phyloP scores from a whole-genome alignment of 2,329 filamentous ascomycete genomes.

The Exutisphaerella laricina region DNA sequence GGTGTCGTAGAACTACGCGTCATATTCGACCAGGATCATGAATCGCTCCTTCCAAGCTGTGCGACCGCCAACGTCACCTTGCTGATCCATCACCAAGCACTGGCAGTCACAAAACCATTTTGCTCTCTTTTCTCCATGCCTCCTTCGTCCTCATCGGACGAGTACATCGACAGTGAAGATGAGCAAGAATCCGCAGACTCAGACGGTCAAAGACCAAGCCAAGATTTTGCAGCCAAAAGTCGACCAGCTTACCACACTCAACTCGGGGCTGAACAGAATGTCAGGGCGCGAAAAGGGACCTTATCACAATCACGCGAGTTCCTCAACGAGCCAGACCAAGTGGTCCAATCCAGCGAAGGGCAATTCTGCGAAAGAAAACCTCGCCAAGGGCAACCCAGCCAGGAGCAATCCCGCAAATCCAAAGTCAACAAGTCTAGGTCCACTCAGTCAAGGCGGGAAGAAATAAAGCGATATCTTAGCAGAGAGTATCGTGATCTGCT shows the following conservation, averaged over 20 bases:
- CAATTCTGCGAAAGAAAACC: slow-evolving; percentile 11
- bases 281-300: slow-evolving; percentile 7
- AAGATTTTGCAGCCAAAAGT: slow-evolving; percentile 7
- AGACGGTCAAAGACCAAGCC: slow-evolving; percentile 12
- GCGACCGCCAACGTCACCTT: slow-evolving; percentile 1
- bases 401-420: slow-evolving; percentile 7
- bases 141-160: slow-evolving; percentile 4
- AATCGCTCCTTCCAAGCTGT: too few relatives aligned
- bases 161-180: slow-evolving; percentile 11
- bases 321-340: slow-evolving; percentile 11
- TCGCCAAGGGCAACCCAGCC: slow-evolving; percentile 10
- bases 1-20: too few relatives aligned
- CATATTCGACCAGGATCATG: too few relatives aligned
- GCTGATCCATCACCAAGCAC: neutral
- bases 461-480: slow-evolving; percentile 9
- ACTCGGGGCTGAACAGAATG: slow-evolving; percentile 11
- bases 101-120: neutral
- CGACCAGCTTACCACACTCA: slow-evolving; percentile 9
- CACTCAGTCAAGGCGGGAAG: slow-evolving; percentile 9
- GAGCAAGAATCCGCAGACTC: slow-evolving; percentile 7
- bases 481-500: slow-evolving; percentile 45
- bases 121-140: slow-evolving; percentile 3
- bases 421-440: slow-evolving; percentile 9
- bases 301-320: slow-evolving; percentile 10
- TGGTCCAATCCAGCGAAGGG: slow-evolving; percentile 10